Evolutionary conservation across 129 eudicot genomes (phyloP).

Genomic region (Pulicaria dysenterica): DNA sequence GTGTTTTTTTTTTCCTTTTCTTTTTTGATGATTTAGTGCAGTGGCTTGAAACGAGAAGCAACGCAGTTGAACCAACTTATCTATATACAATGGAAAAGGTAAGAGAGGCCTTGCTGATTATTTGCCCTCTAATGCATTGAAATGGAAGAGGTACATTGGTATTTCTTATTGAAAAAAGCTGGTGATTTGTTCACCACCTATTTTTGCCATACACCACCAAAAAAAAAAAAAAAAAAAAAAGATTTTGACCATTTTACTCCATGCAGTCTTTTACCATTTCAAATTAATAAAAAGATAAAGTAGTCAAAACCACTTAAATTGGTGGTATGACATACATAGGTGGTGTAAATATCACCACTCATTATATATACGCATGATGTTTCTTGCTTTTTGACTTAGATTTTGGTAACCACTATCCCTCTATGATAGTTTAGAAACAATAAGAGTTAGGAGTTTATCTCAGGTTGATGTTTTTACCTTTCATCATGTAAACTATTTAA

Average conservation of each 20-base stretch:
- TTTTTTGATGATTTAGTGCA: conserved; percentile 58
- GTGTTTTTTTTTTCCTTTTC: conserved; percentile 20
- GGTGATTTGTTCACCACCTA: too few relatives aligned
- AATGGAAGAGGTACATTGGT: conserved; percentile 4
- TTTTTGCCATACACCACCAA: too few relatives aligned
- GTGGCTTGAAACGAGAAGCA: conserved; percentile 92
- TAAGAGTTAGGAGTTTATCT: not conserved
- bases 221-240: too few relatives aligned
- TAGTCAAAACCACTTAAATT: too few relatives aligned
- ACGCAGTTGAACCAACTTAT: conserved; percentile 87
- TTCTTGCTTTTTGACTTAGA: too few relatives aligned
- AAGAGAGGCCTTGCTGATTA: conserved; percentile 11
- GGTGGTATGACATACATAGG: too few relatives aligned
- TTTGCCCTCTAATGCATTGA: not conserved
- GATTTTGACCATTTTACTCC: too few relatives aligned
- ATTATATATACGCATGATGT: too few relatives aligned
- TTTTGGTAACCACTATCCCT: too few relatives aligned
- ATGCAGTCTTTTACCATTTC: too few relatives aligned
- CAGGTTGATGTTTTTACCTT: not conserved
- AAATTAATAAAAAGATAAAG: too few relatives aligned
- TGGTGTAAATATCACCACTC: too few relatives aligned
- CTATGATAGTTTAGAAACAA: not conserved
- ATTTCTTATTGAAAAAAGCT: not conserved
- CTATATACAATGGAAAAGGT: conserved; percentile 90
- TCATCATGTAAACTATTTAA: conserved; percentile 1